These are phyloP conservation scores for Hanseniaspora meyeri DNA, from an alignment of 805 yeast species.

Conservation along the genomic window DNA sequence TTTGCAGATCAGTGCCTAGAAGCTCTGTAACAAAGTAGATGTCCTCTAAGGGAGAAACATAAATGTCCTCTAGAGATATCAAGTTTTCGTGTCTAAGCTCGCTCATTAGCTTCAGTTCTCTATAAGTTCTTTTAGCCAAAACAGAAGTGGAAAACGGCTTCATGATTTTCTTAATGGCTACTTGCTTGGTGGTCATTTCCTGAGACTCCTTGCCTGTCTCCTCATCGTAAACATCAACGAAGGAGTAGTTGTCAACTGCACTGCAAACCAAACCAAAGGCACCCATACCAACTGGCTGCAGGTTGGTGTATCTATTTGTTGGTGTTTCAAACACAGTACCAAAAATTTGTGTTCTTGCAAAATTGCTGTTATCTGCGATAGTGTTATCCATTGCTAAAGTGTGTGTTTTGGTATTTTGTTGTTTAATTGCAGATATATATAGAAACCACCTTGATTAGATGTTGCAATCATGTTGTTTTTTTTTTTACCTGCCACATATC, in stretches of 20 bases:
- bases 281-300: conserved; percentile 99
- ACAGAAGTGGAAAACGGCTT: conserved; percentile 93
- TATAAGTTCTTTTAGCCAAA: conserved; percentile 87
- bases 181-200: conserved; percentile 68
- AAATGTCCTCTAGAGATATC: conserved; percentile 85
- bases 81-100: conserved; percentile 90
- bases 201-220: not conserved
- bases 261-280: conserved; percentile 97
- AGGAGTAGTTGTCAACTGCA: conserved; percentile 58
- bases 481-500: too few species aligned
- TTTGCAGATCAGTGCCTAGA: conserved; percentile 91
- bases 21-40: conserved; percentile 92
- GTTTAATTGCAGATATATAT: not conserved
- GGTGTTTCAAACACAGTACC: conserved; percentile 94
- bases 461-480: too few species aligned
- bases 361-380: conserved; percentile 24
- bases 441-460: too few species aligned
- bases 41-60: conserved; percentile 87
- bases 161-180: conserved; percentile 95
- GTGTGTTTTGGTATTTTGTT: not conserved
- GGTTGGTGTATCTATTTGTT: conserved; percentile 62
- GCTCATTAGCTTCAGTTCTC: conserved; percentile 86
- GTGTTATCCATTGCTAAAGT: not conserved
- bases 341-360: conserved; percentile 71
- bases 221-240: conserved; percentile 2